Percentiles rank a stretch among this genome's conserved stretches.
phyloP scores from a whole-genome alignment of 2,329 filamentous ascomycete genomes.

The Cladobotryum protrusum region DNA sequence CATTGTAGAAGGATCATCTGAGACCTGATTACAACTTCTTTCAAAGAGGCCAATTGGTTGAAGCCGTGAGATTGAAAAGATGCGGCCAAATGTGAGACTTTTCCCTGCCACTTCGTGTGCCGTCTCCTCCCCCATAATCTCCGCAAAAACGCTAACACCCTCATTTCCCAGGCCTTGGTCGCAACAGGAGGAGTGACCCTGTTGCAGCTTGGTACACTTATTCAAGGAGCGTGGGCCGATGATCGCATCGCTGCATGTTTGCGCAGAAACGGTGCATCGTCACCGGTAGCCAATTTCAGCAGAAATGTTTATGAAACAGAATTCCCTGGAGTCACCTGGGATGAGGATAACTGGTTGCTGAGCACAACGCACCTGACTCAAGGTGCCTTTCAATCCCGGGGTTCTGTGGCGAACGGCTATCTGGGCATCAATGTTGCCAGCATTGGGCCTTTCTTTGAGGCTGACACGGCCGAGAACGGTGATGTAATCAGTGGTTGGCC shows the following conservation, averaged over 20 bases:
- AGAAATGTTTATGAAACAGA: constrained; percentile 17
- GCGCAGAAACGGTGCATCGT: background rate
- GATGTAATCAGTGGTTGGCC: constrained; percentile 59
- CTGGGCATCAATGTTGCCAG: constrained; percentile 23
- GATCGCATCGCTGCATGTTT: constrained; percentile 5
- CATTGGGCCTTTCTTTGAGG: constrained; percentile 23
- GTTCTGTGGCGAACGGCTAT: constrained; percentile 25
- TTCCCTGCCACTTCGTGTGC: too few species aligned
- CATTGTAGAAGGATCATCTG: too few species aligned
- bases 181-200: too few species aligned
- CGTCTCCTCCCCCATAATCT: too few species aligned
- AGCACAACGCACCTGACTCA: constrained; percentile 19
- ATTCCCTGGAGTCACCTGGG: constrained; percentile 22
- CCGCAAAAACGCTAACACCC: too few species aligned
- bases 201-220: too few species aligned
- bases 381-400: constrained; percentile 22
- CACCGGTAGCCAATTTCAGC: background rate
- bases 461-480: constrained; percentile 16
- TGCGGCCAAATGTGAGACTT: too few species aligned
- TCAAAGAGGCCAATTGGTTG: too few species aligned
- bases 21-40: too few species aligned
- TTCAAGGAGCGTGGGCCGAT: too few species aligned
- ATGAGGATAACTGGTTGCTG: constrained; percentile 21
- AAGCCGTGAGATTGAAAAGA: too few species aligned
- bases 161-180: too few species aligned